Conservation (phyloP, 2,329 filamentous ascomycete genomes). For the Drechslerella stenobrocha region DNA sequence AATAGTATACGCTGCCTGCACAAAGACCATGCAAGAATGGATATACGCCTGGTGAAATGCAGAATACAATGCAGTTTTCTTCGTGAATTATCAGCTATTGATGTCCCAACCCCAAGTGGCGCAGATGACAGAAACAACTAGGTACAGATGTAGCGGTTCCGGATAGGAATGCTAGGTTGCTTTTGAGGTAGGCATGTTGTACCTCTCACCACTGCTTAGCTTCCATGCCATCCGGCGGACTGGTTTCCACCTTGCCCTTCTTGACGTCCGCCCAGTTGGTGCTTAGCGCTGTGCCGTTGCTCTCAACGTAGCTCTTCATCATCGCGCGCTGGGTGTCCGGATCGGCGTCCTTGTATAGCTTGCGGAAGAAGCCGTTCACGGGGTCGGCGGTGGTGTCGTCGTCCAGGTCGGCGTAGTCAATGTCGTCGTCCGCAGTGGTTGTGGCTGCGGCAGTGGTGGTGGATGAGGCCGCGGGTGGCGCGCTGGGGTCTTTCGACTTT, state of each 20-base stretch:
- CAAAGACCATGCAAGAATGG: no score
- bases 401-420: conserved; percentile 58
- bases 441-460: not conserved
- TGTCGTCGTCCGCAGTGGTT: conserved; percentile 54
- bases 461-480: conserved; percentile 54
- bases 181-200: not conserved
- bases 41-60: no score
- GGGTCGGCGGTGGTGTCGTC: conserved; percentile 66
- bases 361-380: conserved; percentile 85
- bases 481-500: conserved; percentile 48
- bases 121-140: no score
- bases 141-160: no score
- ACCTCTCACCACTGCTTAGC: conserved; percentile 68
- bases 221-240: conserved; percentile 75
- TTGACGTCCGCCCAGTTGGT: conserved; percentile 88
- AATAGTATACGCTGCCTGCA: no score
- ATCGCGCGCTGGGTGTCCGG: conserved; percentile 86
- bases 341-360: conserved; percentile 74
- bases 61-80: no score
- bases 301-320: conserved; percentile 96
- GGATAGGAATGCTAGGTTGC: not conserved
- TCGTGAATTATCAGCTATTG: no score
- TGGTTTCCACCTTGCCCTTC: conserved; percentile 69
- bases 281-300: conserved; percentile 86
- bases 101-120: no score